phyloP scores from a whole-genome alignment of 176 grass and related monocot species.

The Carex kokanica region DNA sequence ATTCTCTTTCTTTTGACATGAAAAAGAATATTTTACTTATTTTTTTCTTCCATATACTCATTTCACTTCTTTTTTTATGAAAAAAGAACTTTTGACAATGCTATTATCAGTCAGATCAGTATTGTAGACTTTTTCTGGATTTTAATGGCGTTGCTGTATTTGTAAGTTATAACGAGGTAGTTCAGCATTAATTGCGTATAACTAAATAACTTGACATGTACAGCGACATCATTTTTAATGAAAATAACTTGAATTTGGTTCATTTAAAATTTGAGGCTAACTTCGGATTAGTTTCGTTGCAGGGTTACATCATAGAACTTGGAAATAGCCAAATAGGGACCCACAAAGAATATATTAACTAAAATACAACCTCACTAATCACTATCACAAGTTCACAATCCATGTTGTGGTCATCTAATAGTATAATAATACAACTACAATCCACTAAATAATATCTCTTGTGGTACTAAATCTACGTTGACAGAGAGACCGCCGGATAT shows the following conservation, averaged over 20 bases:
- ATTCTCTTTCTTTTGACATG: neutral
- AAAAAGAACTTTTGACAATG: neutral
- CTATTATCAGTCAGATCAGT: neutral
- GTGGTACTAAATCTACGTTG: neutral
- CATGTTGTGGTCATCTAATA: neutral
- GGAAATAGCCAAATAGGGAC: neutral
- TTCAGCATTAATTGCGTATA: neutral
- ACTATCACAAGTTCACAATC: neutral
- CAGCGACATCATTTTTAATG: neutral
- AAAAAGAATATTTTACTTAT: neutral
- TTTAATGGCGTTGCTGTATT: too few species aligned
- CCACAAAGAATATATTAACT: neutral
- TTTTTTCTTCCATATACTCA: neutral
- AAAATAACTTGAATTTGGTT: neutral
- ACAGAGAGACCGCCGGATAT: neutral
- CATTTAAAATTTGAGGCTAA: neutral
- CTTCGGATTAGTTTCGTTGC: neutral
- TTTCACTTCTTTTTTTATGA: neutral
- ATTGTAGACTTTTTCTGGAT: neutral
- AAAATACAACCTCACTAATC: slow-evolving; percentile 6
- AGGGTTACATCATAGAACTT: neutral
- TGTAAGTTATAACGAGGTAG: too few species aligned
- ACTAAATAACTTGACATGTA: neutral
- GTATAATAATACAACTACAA: neutral
- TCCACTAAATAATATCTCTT: neutral